Evolutionary conservation across 1,284 basidiomycete species (phyloP).

Genomic region (Microbotryum lychnidis-dioicae): DNA sequence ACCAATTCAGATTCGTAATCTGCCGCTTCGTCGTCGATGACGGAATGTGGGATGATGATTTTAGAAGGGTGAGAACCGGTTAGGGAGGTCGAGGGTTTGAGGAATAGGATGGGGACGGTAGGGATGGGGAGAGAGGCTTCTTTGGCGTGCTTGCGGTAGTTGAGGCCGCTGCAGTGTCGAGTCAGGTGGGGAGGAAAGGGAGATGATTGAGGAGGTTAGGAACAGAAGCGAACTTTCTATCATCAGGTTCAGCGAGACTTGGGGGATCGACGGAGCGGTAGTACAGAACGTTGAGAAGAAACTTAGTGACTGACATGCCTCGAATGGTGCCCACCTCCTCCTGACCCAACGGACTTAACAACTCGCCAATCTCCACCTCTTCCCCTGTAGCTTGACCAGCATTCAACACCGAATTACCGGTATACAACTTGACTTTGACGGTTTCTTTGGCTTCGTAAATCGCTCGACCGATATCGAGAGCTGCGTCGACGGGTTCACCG

Average conservation of each 20-base stretch:
- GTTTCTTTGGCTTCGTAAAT: conserved; percentile 24
- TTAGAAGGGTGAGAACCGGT: conserved; percentile 22
- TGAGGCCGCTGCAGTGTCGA: conserved; percentile 9
- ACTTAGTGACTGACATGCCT: conserved; percentile 15
- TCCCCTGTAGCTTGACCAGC: conserved; percentile 39
- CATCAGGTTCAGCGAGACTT: background rate
- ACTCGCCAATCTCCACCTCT: conserved; percentile 31
- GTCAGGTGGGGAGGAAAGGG: background rate
- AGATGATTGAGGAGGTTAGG: too few species aligned
- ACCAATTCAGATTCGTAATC: conserved; percentile 54
- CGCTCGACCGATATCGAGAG: conserved; percentile 42
- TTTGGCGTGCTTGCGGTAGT: conserved; percentile 43
- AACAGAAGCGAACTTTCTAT: too few species aligned
- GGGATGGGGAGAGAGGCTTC: conserved; percentile 31
- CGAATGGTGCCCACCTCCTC: conserved; percentile 30
- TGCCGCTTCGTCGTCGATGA: conserved; percentile 27
- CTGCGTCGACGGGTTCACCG: conserved; percentile 39
- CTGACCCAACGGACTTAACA: conserved; percentile 40
- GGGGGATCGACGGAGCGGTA: background rate
- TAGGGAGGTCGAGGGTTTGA: conserved; percentile 33
- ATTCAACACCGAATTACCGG: conserved; percentile 30
- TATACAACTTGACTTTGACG: conserved; percentile 19
- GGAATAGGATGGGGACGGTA: conserved; percentile 31
- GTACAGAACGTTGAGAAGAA: background rate
- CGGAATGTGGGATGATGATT: conserved; percentile 27